Percentiles rank a stretch among this genome's conserved stretches.
Evolutionary conservation across 805 yeast genomes (phyloP).

Genomic region (Grigorovia jiainica): DNA sequence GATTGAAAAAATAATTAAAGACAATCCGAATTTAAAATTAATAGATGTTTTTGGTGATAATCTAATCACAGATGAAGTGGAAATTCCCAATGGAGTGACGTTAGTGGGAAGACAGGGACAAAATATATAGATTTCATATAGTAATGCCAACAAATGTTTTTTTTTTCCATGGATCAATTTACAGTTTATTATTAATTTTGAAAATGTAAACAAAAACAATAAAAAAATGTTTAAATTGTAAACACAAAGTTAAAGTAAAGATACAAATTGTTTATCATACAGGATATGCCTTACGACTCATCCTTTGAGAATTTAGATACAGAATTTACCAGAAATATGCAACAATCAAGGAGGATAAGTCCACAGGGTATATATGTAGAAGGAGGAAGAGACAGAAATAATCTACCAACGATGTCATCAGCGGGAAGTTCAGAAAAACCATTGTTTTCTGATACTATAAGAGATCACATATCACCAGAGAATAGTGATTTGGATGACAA

Average conservation of each 20-base stretch:
- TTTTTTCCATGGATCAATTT: too few relatives aligned
- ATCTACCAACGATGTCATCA: constrained; percentile 17
- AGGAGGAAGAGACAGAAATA: background rate
- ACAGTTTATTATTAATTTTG: too few relatives aligned
- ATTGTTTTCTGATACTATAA: constrained; percentile 15
- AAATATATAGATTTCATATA: too few relatives aligned
- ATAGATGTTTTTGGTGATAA: constrained; percentile 79
- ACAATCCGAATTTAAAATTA: constrained; percentile 53
- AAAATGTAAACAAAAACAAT: constrained; percentile 1
- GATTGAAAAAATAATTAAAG: constrained; percentile 45
- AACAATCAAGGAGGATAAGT: background rate
- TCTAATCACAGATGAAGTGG: constrained; percentile 49
- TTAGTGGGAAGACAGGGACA: constrained; percentile 72
- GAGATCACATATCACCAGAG: background rate
- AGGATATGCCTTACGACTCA: constrained; percentile 18
- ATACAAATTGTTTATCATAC: background rate
- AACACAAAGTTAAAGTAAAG: background rate
- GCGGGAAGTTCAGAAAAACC: constrained; percentile 25
- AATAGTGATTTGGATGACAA: background rate
- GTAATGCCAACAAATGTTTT: too few relatives aligned
- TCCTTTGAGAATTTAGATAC: constrained; percentile 28
- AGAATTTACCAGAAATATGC: constrained; percentile 11
- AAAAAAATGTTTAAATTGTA: background rate
- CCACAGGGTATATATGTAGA: background rate
- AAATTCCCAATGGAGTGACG: constrained; percentile 42